A percentile compares a stretch with the other conserved stretches of the same genome.
Evolutionary conservation across 139 green algal species (phyloP).

Genomic region (Yamagishiella unicocca): DNA sequence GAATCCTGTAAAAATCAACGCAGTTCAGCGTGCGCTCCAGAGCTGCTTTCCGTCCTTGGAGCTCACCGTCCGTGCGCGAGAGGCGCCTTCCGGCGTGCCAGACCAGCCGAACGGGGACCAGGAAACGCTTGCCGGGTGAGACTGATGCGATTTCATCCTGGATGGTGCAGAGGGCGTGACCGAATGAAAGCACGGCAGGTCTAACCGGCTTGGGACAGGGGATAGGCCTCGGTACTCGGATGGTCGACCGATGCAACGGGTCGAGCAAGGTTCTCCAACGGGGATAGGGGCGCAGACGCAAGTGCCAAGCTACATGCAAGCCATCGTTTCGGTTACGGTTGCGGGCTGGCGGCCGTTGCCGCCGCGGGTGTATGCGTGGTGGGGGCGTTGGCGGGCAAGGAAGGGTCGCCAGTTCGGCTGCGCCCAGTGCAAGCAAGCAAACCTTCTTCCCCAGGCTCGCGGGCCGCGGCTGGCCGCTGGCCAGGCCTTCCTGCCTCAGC

Average conservation of each 20-base stretch:
- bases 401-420: too few relatives aligned
- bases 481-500: too few relatives aligned
- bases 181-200: neutral
- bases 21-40: neutral
- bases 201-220: neutral
- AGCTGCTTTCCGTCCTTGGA: neutral
- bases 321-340: too few relatives aligned
- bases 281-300: neutral
- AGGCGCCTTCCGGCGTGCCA: neutral
- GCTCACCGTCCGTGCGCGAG: neutral
- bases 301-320: too few relatives aligned
- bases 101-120: conserved; percentile 10
- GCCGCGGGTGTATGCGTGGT: too few relatives aligned
- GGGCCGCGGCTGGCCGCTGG: too few relatives aligned
- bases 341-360: too few relatives aligned
- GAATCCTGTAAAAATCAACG: conserved; percentile 32
- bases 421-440: too few relatives aligned
- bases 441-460: too few relatives aligned
- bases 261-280: neutral
- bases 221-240: neutral
- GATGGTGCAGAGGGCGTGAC: neutral
- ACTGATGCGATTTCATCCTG: neutral
- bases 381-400: too few relatives aligned
- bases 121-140: conserved; percentile 17
- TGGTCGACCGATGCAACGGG: neutral